Evolutionary conservation across 163 green algal species (phyloP), one percentile per base, ranked within the genome.

Genomic region (Coccomyxa subellipsoidea): DNA sequence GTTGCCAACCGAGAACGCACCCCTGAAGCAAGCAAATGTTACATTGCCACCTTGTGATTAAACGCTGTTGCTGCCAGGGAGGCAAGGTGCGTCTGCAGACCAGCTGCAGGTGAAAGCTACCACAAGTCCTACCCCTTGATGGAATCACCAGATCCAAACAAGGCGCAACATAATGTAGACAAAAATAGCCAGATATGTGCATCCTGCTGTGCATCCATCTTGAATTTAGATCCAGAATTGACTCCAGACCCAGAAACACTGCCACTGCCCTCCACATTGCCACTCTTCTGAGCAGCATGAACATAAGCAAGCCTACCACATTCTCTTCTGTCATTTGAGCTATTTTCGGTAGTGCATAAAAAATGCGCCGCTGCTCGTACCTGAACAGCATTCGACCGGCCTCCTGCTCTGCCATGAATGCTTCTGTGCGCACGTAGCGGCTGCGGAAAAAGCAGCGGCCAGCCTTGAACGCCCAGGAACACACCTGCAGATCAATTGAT

Each of bases 341-440:
- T n/a, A n/a, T n/a, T n/a, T n/a, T n/a, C n/a, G n/a, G n/a, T n/a
- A n/a, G n/a, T n/a, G n/a, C n/a, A n/a, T n/a, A n/a, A n/a, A n/a
- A n/a, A n/a, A n/a, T n/a, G n/a, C 87, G 38, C 92, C 92, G 0
- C 87, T 83, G 1, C 83, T 90, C 89, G 9, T 88, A 93, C 35
- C 91, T 82, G 81, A 89, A 91, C 69, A 95, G 79, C 38, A 92
- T 90, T 18, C 84, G 82, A 7, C 59, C 27, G 12, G 87, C 32
- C 69, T 88, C 88, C 87, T 93, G 91, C 82, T 94, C 89, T 9
- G 87, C 81, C 18, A 92, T 59, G n/a, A 94, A 90, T 31, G 85
- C 88, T 18, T 87, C 80, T 6, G 89, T 94, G 27, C 87, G 81
- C 69, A 94, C 88, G 80, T 85, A 94, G 79, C 87, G 88, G 84